Evolutionary conservation across 2,329 filamentous ascomycete genomes (phyloP), one percentile per base, ranked within the genome.

Genomic region (Fusarium domesticum): DNA sequence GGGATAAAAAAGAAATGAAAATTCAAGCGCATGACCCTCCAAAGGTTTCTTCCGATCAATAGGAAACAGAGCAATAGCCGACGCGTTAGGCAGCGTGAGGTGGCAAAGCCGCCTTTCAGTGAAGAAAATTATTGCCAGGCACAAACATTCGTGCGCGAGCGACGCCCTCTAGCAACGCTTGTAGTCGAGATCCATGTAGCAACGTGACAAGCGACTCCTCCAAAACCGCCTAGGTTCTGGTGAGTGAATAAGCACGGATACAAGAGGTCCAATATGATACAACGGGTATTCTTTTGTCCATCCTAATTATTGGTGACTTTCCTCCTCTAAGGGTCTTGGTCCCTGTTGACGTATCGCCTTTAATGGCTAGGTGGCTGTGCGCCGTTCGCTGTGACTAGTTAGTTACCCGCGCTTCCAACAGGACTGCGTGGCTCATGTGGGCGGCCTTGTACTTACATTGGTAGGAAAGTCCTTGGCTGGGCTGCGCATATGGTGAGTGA

Each of bases 401-500:
- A 51, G 52, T 11, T 46, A 39, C 31, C 48, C 44, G 28, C 34
- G 33, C 43, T 43, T 19, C 18, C 18, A 12, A 18, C 45, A 33
- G 17, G 18, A 28, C 20, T 35, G 31, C 30, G 49, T 41, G 42
- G 39, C 28, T 48, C 44, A 37, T 40, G 44, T 37, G 46, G 54
- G 31, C n/a, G n/a, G n/a, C n/a, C n/a, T 46, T 39, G 36, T 39
- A 65, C 66, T 73, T 69, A 75, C 78, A 75, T 67, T 80, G 79
- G 64, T 65, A 79, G 61, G 83, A 83, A 67, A 83, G 78, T 64
- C 75, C 73, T 64, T 76, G 74, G 54, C 71, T 76, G 18, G 76
- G 72, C 59, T 76, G 74, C 41, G 74, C 76, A 51, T 82, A 82
- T 5, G 77, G 77, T 11, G 78, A 81, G 38, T 80, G 75, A 39